phyloP scores from a whole-genome alignment of 495 filamentous ascomycete genomes.

The Penicillium silybi region DNA sequence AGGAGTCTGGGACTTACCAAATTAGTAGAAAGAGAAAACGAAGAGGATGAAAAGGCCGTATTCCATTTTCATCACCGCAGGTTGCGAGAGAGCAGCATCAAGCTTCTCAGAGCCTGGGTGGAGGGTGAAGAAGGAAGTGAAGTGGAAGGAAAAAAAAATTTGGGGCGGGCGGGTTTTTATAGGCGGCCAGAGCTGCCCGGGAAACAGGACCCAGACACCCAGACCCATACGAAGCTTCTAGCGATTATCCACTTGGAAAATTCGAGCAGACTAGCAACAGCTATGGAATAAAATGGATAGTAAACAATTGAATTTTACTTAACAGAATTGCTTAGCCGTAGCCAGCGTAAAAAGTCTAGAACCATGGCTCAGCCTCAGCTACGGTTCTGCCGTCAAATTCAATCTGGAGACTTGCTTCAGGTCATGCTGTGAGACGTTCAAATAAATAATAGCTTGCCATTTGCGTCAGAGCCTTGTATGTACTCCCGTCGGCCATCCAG shows the following conservation, averaged over 20 bases:
- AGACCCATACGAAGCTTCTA: conserved; percentile 27
- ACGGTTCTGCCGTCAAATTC: neutral
- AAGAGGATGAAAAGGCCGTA: neutral
- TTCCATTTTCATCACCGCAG: neutral
- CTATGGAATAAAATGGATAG: neutral
- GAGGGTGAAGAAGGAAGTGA: conserved; percentile 17
- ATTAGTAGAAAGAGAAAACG: conserved; percentile 12
- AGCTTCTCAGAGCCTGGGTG: neutral
- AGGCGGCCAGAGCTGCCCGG: conserved; percentile 33
- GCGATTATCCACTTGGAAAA: conserved; percentile 14
- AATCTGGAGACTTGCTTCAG: neutral
- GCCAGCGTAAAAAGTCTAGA: neutral
- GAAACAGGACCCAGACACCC: conserved; percentile 16
- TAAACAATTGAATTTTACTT: neutral
- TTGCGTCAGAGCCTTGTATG: neutral
- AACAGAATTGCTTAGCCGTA: neutral
- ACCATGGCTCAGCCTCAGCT: neutral
- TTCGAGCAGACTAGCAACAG: neutral
- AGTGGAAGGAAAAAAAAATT: conserved; percentile 27
- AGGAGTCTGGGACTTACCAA: conserved; percentile 20
- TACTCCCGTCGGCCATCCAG: conserved; percentile 8
- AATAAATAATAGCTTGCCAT: neutral
- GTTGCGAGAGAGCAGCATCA: neutral
- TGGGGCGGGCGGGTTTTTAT: conserved; percentile 31
- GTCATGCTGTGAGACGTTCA: neutral